These are phyloP conservation scores for Ambrosia hybrid DNA, from an alignment of 140 eudicot genomes.

Conservation along the genomic window DNA sequence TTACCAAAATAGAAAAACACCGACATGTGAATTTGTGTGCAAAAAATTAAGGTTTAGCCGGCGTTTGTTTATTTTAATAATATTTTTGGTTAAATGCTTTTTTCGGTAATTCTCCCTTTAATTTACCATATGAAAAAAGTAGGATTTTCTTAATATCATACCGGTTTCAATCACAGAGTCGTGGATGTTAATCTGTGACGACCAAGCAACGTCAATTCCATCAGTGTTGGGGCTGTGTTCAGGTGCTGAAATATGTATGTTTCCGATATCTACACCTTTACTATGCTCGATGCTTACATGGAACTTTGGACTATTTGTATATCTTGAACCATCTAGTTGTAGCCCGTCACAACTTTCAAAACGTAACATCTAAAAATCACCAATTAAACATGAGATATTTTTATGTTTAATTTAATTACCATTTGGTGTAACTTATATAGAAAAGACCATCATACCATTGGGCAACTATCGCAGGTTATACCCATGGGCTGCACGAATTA, in stretches of 20 bases:
- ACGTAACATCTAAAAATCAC: constrained; percentile 22
- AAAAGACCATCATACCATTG: constrained; percentile 20
- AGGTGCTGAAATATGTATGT: constrained; percentile 27
- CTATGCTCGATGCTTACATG: constrained; percentile 22
- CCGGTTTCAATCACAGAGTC: constrained; percentile 27
- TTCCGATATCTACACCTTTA: neutral
- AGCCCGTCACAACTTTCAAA: constrained; percentile 20
- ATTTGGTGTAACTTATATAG: neutral
- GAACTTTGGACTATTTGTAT: constrained; percentile 26
- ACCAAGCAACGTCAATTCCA: constrained; percentile 30
- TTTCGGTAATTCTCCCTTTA: too few species aligned
- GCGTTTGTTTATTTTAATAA: too few species aligned
- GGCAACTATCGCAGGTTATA: constrained; percentile 12
- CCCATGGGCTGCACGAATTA: constrained; percentile 2
- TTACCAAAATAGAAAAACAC: too few species aligned
- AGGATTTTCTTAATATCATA: constrained; percentile 8
- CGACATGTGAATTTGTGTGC: too few species aligned
- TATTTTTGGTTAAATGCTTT: too few species aligned
- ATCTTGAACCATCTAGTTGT: constrained; percentile 18
- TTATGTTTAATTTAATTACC: neutral
- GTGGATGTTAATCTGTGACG: constrained; percentile 18
- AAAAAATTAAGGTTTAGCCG: too few species aligned
- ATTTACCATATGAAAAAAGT: neutral
- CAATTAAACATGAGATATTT: neutral
- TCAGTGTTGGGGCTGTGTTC: constrained; percentile 29